These are phyloP conservation scores for Chloris gayana DNA, from an alignment of 176 grass and related monocot genomes.

Conservation along the genomic window DNA sequence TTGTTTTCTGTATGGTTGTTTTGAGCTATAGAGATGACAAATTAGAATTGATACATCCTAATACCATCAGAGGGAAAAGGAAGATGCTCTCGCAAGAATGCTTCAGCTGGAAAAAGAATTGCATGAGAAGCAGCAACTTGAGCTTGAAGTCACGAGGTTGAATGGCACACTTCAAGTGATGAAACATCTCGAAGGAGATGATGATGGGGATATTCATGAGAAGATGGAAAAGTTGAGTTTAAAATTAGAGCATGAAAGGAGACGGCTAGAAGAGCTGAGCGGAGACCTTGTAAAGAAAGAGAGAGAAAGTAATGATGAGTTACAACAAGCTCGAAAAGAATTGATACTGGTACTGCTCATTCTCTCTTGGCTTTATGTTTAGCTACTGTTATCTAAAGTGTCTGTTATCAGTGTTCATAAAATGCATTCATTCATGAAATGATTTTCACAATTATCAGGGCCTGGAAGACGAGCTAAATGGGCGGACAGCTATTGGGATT, in stretches of 20 bases:
- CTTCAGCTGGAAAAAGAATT: slow-evolving; percentile 81
- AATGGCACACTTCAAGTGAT: slow-evolving; percentile 87
- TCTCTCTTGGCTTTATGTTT: slow-evolving; percentile 5
- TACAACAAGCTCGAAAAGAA: slow-evolving; percentile 78
- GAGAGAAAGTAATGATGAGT: slow-evolving; percentile 81
- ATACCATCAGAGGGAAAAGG: slow-evolving; percentile 82
- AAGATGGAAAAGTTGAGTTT: slow-evolving; percentile 88
- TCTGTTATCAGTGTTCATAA: slow-evolving; percentile 20
- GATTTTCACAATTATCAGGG: slow-evolving; percentile 46
- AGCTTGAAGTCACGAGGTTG: slow-evolving; percentile 79
- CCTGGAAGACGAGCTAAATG: slow-evolving; percentile 68
- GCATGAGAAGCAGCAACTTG: slow-evolving; percentile 82
- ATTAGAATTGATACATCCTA: slow-evolving; percentile 37
- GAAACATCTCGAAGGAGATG: slow-evolving; percentile 84
- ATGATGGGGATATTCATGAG: slow-evolving; percentile 76
- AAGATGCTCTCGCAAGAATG: slow-evolving; percentile 75
- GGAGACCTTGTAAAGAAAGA: slow-evolving; percentile 76
- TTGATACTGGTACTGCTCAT: slow-evolving; percentile 58
- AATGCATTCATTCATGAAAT: slow-evolving; percentile 17
- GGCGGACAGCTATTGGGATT: slow-evolving; percentile 65
- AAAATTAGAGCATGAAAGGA: slow-evolving; percentile 69
- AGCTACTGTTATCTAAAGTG: neutral
- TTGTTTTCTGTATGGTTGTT: slow-evolving; percentile 20
- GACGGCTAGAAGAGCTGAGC: slow-evolving; percentile 58
- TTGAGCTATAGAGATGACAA: neutral